phyloP scores from a whole-genome alignment of 2,329 filamentous ascomycete genomes.

The Pestalotiopsis sp. region DNA sequence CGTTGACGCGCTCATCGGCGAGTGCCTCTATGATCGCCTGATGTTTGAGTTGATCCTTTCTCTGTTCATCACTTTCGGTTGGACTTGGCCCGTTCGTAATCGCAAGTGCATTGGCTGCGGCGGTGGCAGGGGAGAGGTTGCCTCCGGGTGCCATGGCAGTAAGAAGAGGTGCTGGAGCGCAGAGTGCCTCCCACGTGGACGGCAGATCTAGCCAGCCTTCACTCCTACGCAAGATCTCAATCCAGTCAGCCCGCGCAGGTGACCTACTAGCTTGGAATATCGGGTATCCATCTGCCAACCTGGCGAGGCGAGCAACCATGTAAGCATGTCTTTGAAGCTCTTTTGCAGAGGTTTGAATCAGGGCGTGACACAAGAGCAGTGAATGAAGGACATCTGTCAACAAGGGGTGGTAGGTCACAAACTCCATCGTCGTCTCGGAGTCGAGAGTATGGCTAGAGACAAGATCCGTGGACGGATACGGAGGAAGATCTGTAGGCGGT shows the following conservation, averaged over 20 bases:
- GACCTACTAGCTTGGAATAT: constrained; percentile 75
- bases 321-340: constrained; percentile 79
- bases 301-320: constrained; percentile 76
- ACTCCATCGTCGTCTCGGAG: constrained; percentile 50
- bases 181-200: constrained; percentile 72
- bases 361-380: constrained; percentile 76
- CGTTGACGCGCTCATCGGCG: constrained; percentile 68
- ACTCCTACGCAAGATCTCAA: constrained; percentile 69
- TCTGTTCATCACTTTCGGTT: constrained; percentile 54
- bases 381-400: constrained; percentile 79
- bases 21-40: constrained; percentile 70
- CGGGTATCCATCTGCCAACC: constrained; percentile 78
- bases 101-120: constrained; percentile 38
- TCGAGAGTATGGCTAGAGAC: constrained; percentile 29
- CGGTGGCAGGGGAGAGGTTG: constrained; percentile 27
- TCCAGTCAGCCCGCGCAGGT: constrained; percentile 78
- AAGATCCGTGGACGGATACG: constrained; percentile 58
- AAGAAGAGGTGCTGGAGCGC: constrained; percentile 60
- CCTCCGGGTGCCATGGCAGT: constrained; percentile 22
- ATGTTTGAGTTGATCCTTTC: constrained; percentile 61
- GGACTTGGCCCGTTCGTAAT: constrained; percentile 31
- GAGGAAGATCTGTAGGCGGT: constrained; percentile 67
- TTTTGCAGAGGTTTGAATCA: constrained; percentile 76
- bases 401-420: constrained; percentile 79
- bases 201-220: constrained; percentile 71